Evolutionary conservation across 805 yeast genomes (phyloP).

Genomic region (Clavispora santaluciae): DNA sequence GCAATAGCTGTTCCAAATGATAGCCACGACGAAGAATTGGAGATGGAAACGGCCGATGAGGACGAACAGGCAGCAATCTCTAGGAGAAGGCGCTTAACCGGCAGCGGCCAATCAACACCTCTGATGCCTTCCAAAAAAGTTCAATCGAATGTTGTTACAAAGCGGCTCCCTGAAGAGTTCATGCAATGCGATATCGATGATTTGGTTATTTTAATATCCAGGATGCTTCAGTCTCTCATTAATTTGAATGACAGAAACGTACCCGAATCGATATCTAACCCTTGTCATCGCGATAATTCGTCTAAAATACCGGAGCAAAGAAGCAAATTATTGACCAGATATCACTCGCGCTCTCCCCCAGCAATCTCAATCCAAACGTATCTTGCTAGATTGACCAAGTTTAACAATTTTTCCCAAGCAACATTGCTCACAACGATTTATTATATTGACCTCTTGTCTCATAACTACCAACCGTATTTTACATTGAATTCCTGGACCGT

Average conservation of each 20-base stretch:
- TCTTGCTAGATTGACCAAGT: constrained; percentile 56
- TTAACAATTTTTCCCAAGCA: constrained; percentile 80
- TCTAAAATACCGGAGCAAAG: constrained; percentile 8
- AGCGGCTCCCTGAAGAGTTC: constrained; percentile 46
- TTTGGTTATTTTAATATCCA: constrained; percentile 62
- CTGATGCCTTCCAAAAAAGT: constrained; percentile 9
- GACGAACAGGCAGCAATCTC: constrained; percentile 1
- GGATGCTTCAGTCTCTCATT: constrained; percentile 78
- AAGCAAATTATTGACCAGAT: constrained; percentile 58
- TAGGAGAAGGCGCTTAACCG: constrained; percentile 8
- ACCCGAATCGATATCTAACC: constrained; percentile 28
- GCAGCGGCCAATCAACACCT: constrained; percentile 1
- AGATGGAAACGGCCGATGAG: no score
- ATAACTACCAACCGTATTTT: constrained; percentile 68
- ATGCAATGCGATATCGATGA: constrained; percentile 66
- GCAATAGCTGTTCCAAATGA: background rate
- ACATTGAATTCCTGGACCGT: constrained; percentile 88
- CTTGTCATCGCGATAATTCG: constrained; percentile 17
- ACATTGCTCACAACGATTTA: constrained; percentile 79
- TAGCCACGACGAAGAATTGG: no score
- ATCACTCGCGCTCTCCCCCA: constrained; percentile 93
- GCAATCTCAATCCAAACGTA: constrained; percentile 77
- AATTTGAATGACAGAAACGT: constrained; percentile 62
- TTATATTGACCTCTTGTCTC: constrained; percentile 80
- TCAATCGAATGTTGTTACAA: constrained; percentile 11